These are phyloP conservation scores for Neonectria hederae DNA, from an alignment of 2,329 filamentous ascomycete species.

Conservation along the genomic window DNA sequence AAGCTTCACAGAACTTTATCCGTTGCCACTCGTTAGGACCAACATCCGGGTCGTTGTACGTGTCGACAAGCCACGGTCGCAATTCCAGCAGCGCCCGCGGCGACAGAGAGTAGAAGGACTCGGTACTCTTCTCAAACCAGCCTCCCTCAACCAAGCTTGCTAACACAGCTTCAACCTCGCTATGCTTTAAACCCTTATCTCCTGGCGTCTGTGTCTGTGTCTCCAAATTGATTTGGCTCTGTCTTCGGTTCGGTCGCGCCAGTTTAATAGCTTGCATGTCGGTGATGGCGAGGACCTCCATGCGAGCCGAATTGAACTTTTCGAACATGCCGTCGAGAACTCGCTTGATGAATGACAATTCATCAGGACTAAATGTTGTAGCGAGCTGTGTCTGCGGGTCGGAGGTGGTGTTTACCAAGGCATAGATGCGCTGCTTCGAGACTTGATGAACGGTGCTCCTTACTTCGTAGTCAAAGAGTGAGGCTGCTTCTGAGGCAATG, in stretches of 20 bases:
- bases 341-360: conserved; percentile 89
- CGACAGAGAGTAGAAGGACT: conserved; percentile 79
- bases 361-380: conserved; percentile 81
- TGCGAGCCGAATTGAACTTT: conserved; percentile 79
- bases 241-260: conserved; percentile 58
- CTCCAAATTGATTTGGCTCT: conserved; percentile 47
- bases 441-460: conserved; percentile 76
- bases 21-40: conserved; percentile 71
- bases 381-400: conserved; percentile 88
- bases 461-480: conserved; percentile 88
- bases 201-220: conserved; percentile 47
- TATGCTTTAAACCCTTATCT: conserved; percentile 73
- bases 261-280: conserved; percentile 82
- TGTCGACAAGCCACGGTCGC: conserved; percentile 82
- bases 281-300: conserved; percentile 85
- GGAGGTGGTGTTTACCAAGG: conserved; percentile 86
- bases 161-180: conserved; percentile 80
- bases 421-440: conserved; percentile 74
- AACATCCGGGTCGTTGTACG: conserved; percentile 81
- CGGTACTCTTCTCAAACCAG: conserved; percentile 81
- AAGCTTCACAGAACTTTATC: conserved; percentile 89
- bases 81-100: conserved; percentile 87
- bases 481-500: conserved; percentile 76
- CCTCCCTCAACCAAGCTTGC: conserved; percentile 76
- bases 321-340: conserved; percentile 93